Base-by-base conservation (phyloP, 1,284 basidiomycete species). In the Pseudozyma tsukubaensis region DNA sequence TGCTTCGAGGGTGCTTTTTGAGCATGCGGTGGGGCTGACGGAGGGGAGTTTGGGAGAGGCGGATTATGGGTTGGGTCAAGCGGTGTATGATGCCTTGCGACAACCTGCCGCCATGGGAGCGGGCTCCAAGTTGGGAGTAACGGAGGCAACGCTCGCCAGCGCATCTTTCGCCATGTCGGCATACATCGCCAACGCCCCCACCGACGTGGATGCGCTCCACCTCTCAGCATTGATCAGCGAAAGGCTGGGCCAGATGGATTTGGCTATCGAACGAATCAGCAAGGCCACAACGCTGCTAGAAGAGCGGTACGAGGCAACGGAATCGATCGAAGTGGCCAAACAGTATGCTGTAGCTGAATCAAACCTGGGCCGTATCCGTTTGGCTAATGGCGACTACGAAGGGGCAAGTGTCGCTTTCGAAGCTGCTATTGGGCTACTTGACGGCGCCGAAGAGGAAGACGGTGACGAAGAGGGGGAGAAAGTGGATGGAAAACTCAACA, bases 221-320 rank as follows among this genome's bases (percentile, higher is more conserved):
- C 89, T 99, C 6, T 90, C 92, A 55, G 92, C 90, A 0, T 88
- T 99, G 12, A 87, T 97, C 19, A 92, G 91, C 78, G 97, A 99
- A 83, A 88, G 90, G 51, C 86, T 98, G 3, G 92, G 91, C 4
- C 90, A 94, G 53, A 79, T 88, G 19, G 89, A 90, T 14, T 87
- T 90, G 34, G 92, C 91, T 0, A 86, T 87, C 18, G 85, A 87
- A 44, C 87, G 90, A 39, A 87, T 92, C 19, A 85, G 87, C n/a
- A 88, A 89, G 42, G 90, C 92, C 4, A 91, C 93, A 5, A 69
- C 85, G 1, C 87, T 95, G 13, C 87, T 99, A 21, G 97, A 99
- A 85, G 88, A 90, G 2, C 88, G 89, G 34, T 99, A 97, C 84
- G 97, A 99, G 84, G 89, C 91, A 54, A 89, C 89, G 1, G 97